A percentile compares a stretch with the other conserved stretches of the same genome.
Evolutionary conservation across 164 flowering plant genomes (phyloP).

Genomic region (Litsea cubeba): DNA sequence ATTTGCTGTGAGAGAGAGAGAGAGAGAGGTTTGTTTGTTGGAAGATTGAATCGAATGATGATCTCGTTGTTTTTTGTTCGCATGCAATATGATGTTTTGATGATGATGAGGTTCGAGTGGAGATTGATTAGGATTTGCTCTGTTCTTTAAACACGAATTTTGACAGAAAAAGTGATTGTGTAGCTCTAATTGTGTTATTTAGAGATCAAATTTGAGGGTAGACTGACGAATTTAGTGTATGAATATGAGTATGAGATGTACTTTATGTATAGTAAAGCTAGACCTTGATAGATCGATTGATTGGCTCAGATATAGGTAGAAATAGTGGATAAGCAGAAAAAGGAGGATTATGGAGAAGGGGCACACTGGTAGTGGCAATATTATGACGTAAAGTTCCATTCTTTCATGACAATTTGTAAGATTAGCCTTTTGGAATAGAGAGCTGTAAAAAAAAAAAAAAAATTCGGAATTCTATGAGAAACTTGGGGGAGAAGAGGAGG

Average conservation of each 20-base stretch:
- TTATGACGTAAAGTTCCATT: neutral
- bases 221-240: neutral
- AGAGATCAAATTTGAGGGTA: neutral
- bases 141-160: neutral
- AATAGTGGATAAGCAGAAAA: neutral
- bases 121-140: neutral
- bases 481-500: neutral
- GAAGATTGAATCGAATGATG: neutral
- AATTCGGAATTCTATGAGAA: neutral
- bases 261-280: neutral
- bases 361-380: neutral
- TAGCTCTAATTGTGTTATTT: neutral
- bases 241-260: no score
- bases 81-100: neutral
- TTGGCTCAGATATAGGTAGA: neutral
- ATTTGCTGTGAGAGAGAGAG: neutral
- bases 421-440: neutral
- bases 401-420: neutral
- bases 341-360: neutral
- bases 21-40: neutral
- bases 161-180: neutral
- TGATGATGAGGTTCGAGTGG: neutral
- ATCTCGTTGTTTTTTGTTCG: neutral
- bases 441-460: no score
- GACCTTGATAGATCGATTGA: neutral